Conservation (phyloP, 257 asterid species). For the Nyctanthes arbortristis region DNA sequence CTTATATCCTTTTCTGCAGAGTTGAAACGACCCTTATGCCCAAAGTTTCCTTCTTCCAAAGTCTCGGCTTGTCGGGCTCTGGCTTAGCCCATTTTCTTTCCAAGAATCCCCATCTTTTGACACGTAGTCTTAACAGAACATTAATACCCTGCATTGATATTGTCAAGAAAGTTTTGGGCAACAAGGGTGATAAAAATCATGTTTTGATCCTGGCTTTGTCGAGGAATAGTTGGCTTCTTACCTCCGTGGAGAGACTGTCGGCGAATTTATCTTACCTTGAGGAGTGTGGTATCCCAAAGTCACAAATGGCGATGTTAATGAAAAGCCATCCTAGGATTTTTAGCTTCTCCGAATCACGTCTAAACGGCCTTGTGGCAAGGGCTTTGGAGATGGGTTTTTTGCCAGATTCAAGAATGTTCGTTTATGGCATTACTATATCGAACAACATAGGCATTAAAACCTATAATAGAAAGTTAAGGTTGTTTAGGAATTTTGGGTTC, state of each 20-base stretch:
- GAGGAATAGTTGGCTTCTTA: background rate
- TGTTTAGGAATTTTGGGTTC: slow-evolving; percentile 26
- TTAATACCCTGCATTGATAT: background rate
- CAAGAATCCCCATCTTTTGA: background rate
- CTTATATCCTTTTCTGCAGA: background rate
- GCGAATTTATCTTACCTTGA: background rate
- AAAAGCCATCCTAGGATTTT: background rate
- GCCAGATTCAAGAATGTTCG: slow-evolving; percentile 27
- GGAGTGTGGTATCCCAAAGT: background rate
- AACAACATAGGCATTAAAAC: slow-evolving; percentile 17
- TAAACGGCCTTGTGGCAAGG: background rate
- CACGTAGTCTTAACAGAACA: background rate
- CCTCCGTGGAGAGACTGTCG: background rate
- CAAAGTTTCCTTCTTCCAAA: background rate
- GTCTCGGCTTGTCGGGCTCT: background rate
- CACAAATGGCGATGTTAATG: background rate
- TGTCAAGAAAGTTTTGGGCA: background rate
- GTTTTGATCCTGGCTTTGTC: background rate
- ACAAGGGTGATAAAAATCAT: background rate
- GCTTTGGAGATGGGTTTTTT: background rate
- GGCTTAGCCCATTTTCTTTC: background rate
- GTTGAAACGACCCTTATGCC: background rate
- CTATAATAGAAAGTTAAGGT: slow-evolving; percentile 12
- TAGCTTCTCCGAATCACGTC: background rate
- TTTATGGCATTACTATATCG: slow-evolving; percentile 21